A percentile compares a stretch with the other conserved stretches of the same genome.
Conservation (phyloP, 371 early-diverging fungal species). For the Mortierella sp. region DNA sequence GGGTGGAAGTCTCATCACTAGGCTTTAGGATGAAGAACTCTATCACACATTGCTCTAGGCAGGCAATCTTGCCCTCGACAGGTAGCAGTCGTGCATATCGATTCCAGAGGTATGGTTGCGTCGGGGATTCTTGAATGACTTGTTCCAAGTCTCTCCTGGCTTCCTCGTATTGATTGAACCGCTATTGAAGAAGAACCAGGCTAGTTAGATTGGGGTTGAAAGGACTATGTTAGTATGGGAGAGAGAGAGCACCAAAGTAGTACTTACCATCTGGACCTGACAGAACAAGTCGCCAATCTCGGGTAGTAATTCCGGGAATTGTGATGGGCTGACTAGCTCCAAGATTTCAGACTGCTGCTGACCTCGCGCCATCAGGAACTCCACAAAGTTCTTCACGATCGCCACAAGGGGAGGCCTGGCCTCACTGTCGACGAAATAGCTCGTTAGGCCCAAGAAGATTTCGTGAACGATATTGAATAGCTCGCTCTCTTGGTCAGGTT, state of each 20-base stretch:
- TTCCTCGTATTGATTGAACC: slow-evolving; percentile 11
- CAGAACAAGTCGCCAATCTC: slow-evolving; percentile 36
- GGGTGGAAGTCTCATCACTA: not conserved
- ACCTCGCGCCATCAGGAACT: slow-evolving; percentile 35
- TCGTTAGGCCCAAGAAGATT: slow-evolving; percentile 40
- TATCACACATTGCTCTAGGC: slow-evolving; percentile 26
- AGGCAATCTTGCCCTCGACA: slow-evolving; percentile 8
- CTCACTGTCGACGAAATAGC: slow-evolving; percentile 37
- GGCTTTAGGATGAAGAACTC: slow-evolving; percentile 15
- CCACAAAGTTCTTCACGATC: slow-evolving; percentile 42
- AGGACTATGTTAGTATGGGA: too few species aligned
- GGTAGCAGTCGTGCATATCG: slow-evolving; percentile 25
- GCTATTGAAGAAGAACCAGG: slow-evolving; percentile 16
- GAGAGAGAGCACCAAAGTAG: too few species aligned
- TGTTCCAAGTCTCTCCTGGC: slow-evolving; percentile 12
- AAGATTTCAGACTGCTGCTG: slow-evolving; percentile 26
- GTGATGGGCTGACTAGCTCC: slow-evolving; percentile 30
- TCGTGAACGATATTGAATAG: slow-evolving; percentile 41
- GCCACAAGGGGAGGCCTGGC: slow-evolving; percentile 30
- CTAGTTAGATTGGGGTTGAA: not conserved
- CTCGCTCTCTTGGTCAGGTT: slow-evolving; percentile 33
- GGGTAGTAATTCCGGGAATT: slow-evolving; percentile 21
- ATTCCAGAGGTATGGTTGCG: slow-evolving; percentile 45
- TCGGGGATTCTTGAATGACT: slow-evolving; percentile 22
- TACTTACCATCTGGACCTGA: slow-evolving; percentile 36